Conservation (phyloP, 176 grass and related monocot species). For the Chrysopogon serrulatus region DNA sequence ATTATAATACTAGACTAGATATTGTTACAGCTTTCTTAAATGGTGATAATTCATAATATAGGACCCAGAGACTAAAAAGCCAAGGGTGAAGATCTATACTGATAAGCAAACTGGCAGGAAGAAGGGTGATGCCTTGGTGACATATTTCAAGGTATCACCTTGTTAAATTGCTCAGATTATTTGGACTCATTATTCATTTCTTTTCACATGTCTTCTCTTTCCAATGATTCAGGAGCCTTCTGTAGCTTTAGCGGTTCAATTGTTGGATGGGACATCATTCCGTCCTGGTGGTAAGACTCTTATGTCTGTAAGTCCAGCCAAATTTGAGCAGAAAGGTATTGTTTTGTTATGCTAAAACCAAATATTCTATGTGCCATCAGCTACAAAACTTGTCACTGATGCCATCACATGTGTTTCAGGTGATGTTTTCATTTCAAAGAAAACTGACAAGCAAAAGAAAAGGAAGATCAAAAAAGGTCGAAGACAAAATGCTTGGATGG, state of each 20-base stretch:
- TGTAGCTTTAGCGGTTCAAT: conserved; percentile 73
- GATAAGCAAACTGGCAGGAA: conserved; percentile 73
- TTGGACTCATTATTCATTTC: background rate
- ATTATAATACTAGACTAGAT: conserved; percentile 2
- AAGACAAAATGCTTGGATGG: conserved; percentile 96
- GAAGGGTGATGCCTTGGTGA: conserved; percentile 89
- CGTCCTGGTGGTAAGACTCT: conserved; percentile 68
- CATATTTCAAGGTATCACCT: conserved; percentile 78
- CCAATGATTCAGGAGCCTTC: conserved; percentile 72
- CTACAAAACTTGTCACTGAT: conserved; percentile 8
- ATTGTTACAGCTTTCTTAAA: background rate
- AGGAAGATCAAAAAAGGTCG: conserved; percentile 85
- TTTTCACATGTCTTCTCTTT: conserved; percentile 2
- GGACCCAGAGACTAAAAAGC: conserved; percentile 89
- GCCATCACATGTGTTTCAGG: conserved; percentile 32
- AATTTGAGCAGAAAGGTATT: conserved; percentile 90
- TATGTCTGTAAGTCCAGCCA: conserved; percentile 73
- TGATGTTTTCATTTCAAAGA: conserved; percentile 69
- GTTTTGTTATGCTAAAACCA: background rate
- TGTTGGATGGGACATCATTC: conserved; percentile 78
- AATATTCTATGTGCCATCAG: conserved; percentile 7
- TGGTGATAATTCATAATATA: conserved; percentile 31
- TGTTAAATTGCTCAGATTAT: conserved; percentile 8
- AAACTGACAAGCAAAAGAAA: conserved; percentile 82
- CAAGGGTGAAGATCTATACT: conserved; percentile 85